Percentiles rank a stretch among this genome's conserved stretches.
phyloP scores from a whole-genome alignment of 192 early-diverging fungal species.

The Rhizophagus sp. region DNA sequence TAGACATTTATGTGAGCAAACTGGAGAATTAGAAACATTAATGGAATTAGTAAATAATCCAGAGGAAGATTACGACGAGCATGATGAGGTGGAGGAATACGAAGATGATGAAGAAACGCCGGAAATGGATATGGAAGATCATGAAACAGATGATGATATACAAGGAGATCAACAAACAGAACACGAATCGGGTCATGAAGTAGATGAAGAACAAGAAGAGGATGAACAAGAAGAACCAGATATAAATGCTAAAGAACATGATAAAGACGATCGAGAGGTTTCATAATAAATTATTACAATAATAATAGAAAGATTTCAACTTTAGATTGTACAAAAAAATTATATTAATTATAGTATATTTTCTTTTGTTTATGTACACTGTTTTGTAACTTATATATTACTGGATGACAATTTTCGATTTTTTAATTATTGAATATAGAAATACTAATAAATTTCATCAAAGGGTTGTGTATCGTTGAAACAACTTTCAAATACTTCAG shows the following conservation, averaged over 20 bases:
- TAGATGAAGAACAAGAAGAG: conserved; percentile 1
- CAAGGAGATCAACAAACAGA: conserved; percentile 12
- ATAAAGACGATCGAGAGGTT: not conserved
- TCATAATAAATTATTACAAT: not conserved
- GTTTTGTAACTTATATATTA: not conserved
- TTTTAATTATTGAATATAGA: not conserved
- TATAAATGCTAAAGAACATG: not conserved
- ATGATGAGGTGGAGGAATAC: not conserved
- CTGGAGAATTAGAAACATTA: conserved; percentile 77
- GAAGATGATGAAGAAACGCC: not conserved
- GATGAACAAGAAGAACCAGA: not conserved
- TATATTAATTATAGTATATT: not conserved
- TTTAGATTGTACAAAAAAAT: not conserved
- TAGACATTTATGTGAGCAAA: conserved; percentile 74
- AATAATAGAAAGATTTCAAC: not conserved
- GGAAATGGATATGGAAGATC: not conserved
- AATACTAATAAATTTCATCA: conserved; percentile 82
- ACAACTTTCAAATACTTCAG: conserved; percentile 86
- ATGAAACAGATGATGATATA: conserved; percentile 15
- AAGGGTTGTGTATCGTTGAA: conserved; percentile 95
- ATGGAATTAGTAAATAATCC: conserved; percentile 50
- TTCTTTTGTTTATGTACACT: not conserved
- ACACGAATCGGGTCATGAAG: conserved; percentile 6
- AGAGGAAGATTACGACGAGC: conserved; percentile 4
- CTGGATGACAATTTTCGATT: not conserved